Conservation (phyloP, 768 basidiomycete species). For the Mrakia blollopis region DNA sequence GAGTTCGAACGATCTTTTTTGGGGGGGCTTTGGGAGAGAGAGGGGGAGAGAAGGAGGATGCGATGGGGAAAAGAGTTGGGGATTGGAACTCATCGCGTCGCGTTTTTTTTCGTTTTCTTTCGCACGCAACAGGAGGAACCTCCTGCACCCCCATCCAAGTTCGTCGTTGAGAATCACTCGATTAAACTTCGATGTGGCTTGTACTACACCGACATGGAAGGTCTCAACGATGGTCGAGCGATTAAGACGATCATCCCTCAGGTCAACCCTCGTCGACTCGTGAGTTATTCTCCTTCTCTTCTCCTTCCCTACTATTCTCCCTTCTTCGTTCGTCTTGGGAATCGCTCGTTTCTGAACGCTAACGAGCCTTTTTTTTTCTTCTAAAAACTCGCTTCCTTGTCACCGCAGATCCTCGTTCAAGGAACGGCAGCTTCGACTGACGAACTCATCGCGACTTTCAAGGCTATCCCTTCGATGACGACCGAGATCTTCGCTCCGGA, state of each 20-base stretch:
- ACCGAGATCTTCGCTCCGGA: conserved; percentile 80
- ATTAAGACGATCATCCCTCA: conserved; percentile 95
- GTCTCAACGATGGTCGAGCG: conserved; percentile 91
- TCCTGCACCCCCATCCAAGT: conserved; percentile 87
- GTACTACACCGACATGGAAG: conserved; percentile 92
- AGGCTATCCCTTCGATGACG: conserved; percentile 80
- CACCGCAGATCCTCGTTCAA: conserved; percentile 75
- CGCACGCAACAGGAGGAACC: conserved; percentile 57
- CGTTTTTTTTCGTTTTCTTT: neutral
- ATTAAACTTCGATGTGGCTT: conserved; percentile 79
- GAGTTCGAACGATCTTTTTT: conserved; percentile 21
- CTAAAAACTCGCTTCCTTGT: neutral
- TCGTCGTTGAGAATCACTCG: conserved; percentile 65
- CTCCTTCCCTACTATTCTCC: neutral
- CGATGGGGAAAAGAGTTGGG: neutral
- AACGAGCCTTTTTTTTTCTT: neutral
- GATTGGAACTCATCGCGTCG: neutral
- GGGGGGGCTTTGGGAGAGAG: neutral
- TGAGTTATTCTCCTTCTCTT: conserved; percentile 44
- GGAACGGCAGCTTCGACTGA: conserved; percentile 63
- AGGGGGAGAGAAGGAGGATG: neutral
- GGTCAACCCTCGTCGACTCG: conserved; percentile 93
- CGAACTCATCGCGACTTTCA: conserved; percentile 72
- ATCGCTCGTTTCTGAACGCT: too few species aligned
- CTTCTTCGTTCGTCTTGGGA: neutral